Evolutionary conservation across 2,329 filamentous ascomycete genomes (phyloP), one percentile per base, ranked within the genome.

Genomic region (Fusarium zealandicum): DNA sequence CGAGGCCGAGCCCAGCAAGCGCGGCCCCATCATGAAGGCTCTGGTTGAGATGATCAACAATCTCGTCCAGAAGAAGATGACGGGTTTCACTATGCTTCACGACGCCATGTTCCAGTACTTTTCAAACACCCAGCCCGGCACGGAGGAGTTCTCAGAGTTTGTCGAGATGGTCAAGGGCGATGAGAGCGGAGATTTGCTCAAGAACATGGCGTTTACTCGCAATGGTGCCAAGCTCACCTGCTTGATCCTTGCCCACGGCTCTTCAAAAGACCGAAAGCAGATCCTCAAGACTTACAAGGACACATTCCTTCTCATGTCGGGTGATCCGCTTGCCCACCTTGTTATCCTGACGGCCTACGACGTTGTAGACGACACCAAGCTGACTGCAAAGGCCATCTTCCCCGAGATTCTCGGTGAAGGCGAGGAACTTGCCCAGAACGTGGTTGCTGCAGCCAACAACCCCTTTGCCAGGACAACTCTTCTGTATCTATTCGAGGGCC

Each of bases 41-140:
- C 80, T 98, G 48, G 83, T 88, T 61, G 89, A 91, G 64, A 84
- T 96, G 76, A 95, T 96, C 79, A 96, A 97, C 75, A 86, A 89
- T 58, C 83, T 99, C 35, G 84, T 98, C 40, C 93, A 99, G 76
- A 99, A 99, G 84, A 95, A 95, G 77, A 88, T 95, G 77, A 96
- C 92, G 1, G 93, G 92, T 9, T 98, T 99, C 76, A 98, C 93
- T 2, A 96, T 99, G 83, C 84, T 99, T 16, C 96, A 99, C 74
- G 95, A 98, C 69, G 95, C 95, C 42, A 96, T 99, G 93, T 80
- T 97, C 54, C 93, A 99, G 72, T 99, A 97, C 75, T 97, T 93
- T 76, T 78, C 92, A 46, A 93, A 90, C 67, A 86, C 88, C 39
- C 88, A 89, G 61, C 79, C 84, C 5, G 92, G 89, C 4, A 90